These are phyloP conservation scores for Epichloe sylvatica DNA, from an alignment of 2,329 filamentous ascomycete genomes.

Conservation along the genomic window DNA sequence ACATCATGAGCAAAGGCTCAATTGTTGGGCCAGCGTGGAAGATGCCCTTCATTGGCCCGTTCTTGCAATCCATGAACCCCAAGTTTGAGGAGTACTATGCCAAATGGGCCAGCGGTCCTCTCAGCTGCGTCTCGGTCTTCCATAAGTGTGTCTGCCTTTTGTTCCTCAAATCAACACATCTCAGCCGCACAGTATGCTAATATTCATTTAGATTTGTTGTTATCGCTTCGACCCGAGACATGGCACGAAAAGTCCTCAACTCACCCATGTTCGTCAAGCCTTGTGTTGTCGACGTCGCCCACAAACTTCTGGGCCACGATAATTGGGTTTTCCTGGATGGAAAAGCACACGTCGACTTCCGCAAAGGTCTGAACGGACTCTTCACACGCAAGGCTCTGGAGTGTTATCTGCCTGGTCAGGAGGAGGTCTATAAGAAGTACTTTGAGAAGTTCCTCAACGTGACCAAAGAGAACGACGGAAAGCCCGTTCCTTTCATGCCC, in stretches of 20 bases:
- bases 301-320: slow-evolving; percentile 79
- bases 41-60: slow-evolving; percentile 84
- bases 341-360: slow-evolving; percentile 88
- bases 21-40: slow-evolving; percentile 66
- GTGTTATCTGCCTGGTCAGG: slow-evolving; percentile 78
- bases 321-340: slow-evolving; percentile 98
- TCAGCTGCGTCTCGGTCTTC: slow-evolving; percentile 97
- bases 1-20: slow-evolving; percentile 59
- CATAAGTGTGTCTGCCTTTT: slow-evolving; percentile 59
- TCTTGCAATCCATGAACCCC: slow-evolving; percentile 81
- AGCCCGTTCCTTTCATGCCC: slow-evolving; percentile 77
- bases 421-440: slow-evolving; percentile 81
- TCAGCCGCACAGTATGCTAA: background rate
- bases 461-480: slow-evolving; percentile 55
- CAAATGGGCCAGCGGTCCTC: slow-evolving; percentile 81
- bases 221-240: slow-evolving; percentile 86
- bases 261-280: slow-evolving; percentile 85
- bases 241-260: slow-evolving; percentile 95
- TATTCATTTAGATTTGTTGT: slow-evolving; percentile 64
- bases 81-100: slow-evolving; percentile 82
- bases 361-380: slow-evolving; percentile 86
- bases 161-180: background rate
- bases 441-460: slow-evolving; percentile 66
- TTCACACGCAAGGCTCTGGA: slow-evolving; percentile 87
- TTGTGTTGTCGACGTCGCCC: slow-evolving; percentile 85